Percentiles rank a stretch among this genome's conserved stretches.
Conservation (phyloP, 1,284 basidiomycete genomes). For the Malassezia caprae region DNA sequence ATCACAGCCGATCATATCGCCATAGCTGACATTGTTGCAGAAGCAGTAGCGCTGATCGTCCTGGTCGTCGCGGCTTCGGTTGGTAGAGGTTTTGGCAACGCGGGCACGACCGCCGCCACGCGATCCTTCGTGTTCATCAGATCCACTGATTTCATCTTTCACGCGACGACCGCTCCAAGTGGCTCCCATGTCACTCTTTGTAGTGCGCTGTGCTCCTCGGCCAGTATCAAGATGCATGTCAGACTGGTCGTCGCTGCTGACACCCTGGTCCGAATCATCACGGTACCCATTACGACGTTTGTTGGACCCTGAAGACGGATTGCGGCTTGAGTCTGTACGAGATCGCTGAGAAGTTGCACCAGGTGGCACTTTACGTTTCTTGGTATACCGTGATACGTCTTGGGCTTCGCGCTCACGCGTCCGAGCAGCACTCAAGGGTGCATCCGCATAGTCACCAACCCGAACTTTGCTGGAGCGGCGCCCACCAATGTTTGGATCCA, state of each 20-base stretch:
- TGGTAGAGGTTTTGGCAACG: neutral
- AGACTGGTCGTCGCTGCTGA: constrained; percentile 1
- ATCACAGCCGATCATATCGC: constrained; percentile 97
- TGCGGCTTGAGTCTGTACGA: neutral
- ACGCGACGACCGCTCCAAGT: constrained; percentile 6
- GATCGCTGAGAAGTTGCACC: neutral
- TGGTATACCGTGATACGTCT: constrained; percentile 13
- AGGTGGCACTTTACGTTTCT: constrained; percentile 27
- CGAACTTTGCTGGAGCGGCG: neutral
- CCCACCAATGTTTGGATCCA: neutral
- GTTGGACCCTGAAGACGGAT: neutral
- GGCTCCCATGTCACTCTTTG: neutral
- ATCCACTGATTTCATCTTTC: neutral
- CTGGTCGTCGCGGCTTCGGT: constrained; percentile 22
- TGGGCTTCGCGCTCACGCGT: constrained; percentile 1
- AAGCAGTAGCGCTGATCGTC: constrained; percentile 71
- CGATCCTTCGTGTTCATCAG: neutral
- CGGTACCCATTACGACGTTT: neutral
- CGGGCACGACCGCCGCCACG: neutral
- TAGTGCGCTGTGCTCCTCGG: neutral
- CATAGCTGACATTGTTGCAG: constrained; percentile 75
- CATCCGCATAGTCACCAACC: neutral
- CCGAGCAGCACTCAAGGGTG: neutral
- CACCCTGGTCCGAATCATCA: neutral
- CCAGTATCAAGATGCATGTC: neutral